Base-by-base conservation (phyloP, 768 basidiomycete species). In the Pleurotus eryngii region DNA sequence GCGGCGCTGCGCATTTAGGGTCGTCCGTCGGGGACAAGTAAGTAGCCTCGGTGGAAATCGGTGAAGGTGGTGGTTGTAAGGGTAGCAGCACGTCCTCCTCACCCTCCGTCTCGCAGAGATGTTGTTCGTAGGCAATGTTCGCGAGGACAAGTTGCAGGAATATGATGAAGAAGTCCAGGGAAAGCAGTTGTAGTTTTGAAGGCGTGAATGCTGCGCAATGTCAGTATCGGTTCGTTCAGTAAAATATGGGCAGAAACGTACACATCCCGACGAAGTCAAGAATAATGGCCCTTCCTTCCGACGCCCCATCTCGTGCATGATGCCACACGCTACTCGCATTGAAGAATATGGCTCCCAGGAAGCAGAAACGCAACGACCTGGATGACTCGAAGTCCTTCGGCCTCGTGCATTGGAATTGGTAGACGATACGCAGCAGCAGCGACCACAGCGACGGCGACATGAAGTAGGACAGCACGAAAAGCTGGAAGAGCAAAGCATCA, bases 231-330 rank as follows among this genome's bases (percentile, higher is more conserved):
- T 35, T 30, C 37, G 22, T 39, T 18, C 30, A 24, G 26, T 45
- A 26, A 39, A 57, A 26, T 12, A 42, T 45, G 39, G 30, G 45
- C 20, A 49, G 38, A 17, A 54, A 77, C 85, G 49, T 63, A 91
- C 90, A 82, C 76, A 84, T 77, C 55, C 90, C 90, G 57, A 92
- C 80, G 65, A 92, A 92, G 67, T 92, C 90, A 59, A 92, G 81
- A 35, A 92, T 69, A 64, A 90, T 70, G 8, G 81, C 74, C 62
- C 85, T 77, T n/a, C 84, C 83, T 56, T 85, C 80, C 26, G 76
- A 68, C 53, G 81, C 71, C 4, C 81, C 80, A 39, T 76, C 68
- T 27, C 73, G 75, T 55, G 79, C 74, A 63, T 92, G 90, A 37
- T 72, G 73, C 82, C 85, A 89, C 38, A 92, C 59, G 60, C 77